Percentiles rank a stretch among this genome's conserved stretches.
phyloP scores from a whole-genome alignment of 2,329 filamentous ascomycete species.

The Nemania sp. region DNA sequence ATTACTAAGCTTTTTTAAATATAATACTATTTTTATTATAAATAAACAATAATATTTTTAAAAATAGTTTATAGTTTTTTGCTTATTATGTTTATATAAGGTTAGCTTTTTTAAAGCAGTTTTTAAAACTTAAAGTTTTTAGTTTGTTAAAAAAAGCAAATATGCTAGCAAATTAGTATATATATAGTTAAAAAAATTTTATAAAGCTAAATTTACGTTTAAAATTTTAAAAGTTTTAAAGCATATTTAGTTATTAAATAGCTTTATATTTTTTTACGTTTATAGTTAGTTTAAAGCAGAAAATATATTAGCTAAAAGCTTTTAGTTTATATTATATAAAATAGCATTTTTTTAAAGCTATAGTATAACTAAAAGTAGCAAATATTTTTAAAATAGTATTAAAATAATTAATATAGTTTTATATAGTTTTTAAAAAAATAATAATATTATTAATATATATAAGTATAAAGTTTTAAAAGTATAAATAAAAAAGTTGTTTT shows the following conservation, averaged over 20 bases:
- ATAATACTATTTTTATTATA: not conserved
- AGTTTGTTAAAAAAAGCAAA: not conserved
- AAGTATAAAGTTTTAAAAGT: not conserved
- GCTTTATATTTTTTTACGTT: constrained; percentile 6
- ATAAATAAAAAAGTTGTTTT: not conserved
- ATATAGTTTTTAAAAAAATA: not conserved
- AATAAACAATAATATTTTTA: not conserved
- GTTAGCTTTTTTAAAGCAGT: constrained; percentile 16
- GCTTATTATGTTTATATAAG: not conserved
- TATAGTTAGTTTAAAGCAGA: not conserved
- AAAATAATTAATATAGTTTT: not conserved
- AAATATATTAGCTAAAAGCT: not conserved
- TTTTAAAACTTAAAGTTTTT: constrained; percentile 15
- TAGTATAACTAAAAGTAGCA: not conserved
- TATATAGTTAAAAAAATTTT: not conserved
- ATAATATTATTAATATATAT: constrained; percentile 12
- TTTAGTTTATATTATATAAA: not conserved
- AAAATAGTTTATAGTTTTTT: not conserved
- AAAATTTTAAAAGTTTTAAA: not conserved
- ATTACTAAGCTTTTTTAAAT: not conserved
- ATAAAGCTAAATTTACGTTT: not conserved
- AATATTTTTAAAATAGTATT: constrained; percentile 5
- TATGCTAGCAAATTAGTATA: constrained; percentile 5
- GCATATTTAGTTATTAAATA: not conserved
- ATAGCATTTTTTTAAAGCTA: not conserved